These are phyloP conservation scores for Podila verticillata DNA, from an alignment of 192 early-diverging fungal species.

Conservation along the genomic window DNA sequence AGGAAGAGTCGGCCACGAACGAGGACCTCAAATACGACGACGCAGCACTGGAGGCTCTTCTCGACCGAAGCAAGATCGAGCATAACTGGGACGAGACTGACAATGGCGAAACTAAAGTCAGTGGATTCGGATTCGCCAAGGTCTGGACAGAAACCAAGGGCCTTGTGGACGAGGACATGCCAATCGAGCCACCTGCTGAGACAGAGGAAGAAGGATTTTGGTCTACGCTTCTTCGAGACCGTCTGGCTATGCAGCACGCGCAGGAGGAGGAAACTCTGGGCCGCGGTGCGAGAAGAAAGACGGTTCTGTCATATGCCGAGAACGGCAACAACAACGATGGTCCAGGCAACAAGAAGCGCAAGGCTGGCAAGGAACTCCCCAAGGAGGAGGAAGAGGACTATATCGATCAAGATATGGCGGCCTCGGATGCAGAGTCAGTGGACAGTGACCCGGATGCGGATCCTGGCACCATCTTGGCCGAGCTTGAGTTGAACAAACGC, in stretches of 20 bases:
- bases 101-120: slow-evolving; percentile 48
- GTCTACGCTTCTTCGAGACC: slow-evolving; percentile 43
- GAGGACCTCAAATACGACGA: slow-evolving; percentile 65
- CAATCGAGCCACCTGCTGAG: slow-evolving; percentile 27
- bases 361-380: slow-evolving; percentile 40
- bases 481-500: slow-evolving; percentile 26
- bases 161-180: slow-evolving; percentile 53
- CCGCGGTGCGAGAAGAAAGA: slow-evolving; percentile 46
- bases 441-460: slow-evolving; percentile 30
- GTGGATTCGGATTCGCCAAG: slow-evolving; percentile 69
- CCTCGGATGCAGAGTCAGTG: slow-evolving; percentile 25
- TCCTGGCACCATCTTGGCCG: slow-evolving; percentile 20
- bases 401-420: slow-evolving; percentile 34
- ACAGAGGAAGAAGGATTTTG: slow-evolving; percentile 49
- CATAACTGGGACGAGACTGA: slow-evolving; percentile 36
- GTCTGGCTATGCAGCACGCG: slow-evolving; percentile 33
- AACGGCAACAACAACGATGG: slow-evolving; percentile 41
- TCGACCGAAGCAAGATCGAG: slow-evolving; percentile 65
- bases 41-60: slow-evolving; percentile 64
- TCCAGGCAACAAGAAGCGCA: slow-evolving; percentile 37
- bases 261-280: slow-evolving; percentile 40
- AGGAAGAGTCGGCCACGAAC: slow-evolving; percentile 60
- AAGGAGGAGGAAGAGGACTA: slow-evolving; percentile 46
- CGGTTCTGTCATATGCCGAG: slow-evolving; percentile 48
- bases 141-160: slow-evolving; percentile 69